Evolutionary conservation across 1,139 yeast genomes (phyloP).

Genomic region (Kodamaea suecica): DNA sequence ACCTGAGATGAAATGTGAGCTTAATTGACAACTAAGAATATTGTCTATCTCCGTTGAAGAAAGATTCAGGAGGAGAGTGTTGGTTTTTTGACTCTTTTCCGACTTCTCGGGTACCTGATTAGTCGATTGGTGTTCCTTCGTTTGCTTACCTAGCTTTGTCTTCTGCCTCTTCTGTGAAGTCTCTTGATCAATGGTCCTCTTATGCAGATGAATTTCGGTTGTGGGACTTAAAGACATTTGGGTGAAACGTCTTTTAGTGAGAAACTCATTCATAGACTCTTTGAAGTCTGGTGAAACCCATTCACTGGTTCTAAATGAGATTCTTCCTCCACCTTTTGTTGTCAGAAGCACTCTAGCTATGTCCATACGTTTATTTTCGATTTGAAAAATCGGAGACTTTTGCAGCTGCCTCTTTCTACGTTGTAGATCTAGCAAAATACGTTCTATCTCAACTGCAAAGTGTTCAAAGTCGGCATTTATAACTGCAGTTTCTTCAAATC

Average conservation of each 20-base stretch:
- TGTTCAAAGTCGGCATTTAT: constrained; percentile 3
- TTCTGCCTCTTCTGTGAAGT: constrained; percentile 3
- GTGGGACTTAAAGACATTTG: constrained; percentile 8
- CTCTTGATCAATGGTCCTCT: background rate
- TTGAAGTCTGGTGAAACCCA: constrained; percentile 19
- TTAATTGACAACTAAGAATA: constrained; percentile 21
- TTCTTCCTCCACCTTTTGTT: constrained; percentile 2
- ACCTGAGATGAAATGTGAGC: constrained; percentile 20
- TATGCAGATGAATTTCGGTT: background rate
- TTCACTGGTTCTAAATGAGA: constrained; percentile 4
- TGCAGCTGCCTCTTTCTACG: constrained; percentile 1
- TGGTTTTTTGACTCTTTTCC: no score
- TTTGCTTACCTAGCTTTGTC: background rate
- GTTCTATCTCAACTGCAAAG: constrained; percentile 5
- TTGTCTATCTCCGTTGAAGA: constrained; percentile 14
- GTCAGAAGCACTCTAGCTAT: constrained; percentile 4
- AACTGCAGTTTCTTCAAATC: constrained; percentile 1
- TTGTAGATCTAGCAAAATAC: constrained; percentile 1
- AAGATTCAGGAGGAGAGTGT: background rate
- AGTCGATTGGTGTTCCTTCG: no score
- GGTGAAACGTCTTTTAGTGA: constrained; percentile 16
- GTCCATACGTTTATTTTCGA: constrained; percentile 6
- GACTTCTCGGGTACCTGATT: no score
- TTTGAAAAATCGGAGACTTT: constrained; percentile 8
- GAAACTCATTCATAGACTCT: constrained; percentile 21